phyloP scores from a whole-genome alignment of 169 alveolate genomes.

The Plasmodium relictum region DNA sequence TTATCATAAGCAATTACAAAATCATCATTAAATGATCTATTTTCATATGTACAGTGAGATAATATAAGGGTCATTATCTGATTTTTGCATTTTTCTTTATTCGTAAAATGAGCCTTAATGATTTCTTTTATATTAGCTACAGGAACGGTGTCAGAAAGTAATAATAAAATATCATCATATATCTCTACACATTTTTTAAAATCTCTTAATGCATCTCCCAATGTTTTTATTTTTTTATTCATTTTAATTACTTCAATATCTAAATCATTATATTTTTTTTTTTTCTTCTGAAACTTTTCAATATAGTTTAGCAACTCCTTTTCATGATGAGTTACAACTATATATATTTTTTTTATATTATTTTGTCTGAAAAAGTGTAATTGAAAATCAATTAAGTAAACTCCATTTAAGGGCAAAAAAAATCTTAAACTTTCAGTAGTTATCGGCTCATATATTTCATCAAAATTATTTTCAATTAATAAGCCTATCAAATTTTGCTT shows the following conservation, averaged over 20 bases:
- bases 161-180: slow-evolving; percentile 52
- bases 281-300: slow-evolving; percentile 64
- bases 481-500: slow-evolving; percentile 58
- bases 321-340: slow-evolving; percentile 74
- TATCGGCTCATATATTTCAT: slow-evolving; percentile 67
- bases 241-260: slow-evolving; percentile 72
- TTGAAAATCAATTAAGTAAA: slow-evolving; percentile 57
- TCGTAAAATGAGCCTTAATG: slow-evolving; percentile 68
- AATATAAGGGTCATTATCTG: slow-evolving; percentile 70
- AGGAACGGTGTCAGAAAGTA: slow-evolving; percentile 74
- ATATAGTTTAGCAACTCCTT: slow-evolving; percentile 47
- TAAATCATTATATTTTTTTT: slow-evolving; percentile 52
- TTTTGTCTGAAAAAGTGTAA: slow-evolving; percentile 57
- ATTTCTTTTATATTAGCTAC: slow-evolving; percentile 69
- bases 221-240: slow-evolving; percentile 58
- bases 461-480: slow-evolving; percentile 67
- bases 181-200: slow-evolving; percentile 67
- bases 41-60: slow-evolving; percentile 24
- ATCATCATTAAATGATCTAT: slow-evolving; percentile 53
- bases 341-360: slow-evolving; percentile 56
- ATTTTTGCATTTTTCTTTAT: slow-evolving; percentile 70
- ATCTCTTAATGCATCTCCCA: slow-evolving; percentile 74
- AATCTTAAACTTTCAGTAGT: slow-evolving; percentile 65
- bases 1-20: slow-evolving; percentile 66
- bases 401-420: slow-evolving; percentile 63